Percentiles rank a stretch among this genome's conserved stretches.
These are phyloP conservation scores for Populus hybrid DNA, from an alignment of 441 rosid genomes.

Conservation along the genomic window DNA sequence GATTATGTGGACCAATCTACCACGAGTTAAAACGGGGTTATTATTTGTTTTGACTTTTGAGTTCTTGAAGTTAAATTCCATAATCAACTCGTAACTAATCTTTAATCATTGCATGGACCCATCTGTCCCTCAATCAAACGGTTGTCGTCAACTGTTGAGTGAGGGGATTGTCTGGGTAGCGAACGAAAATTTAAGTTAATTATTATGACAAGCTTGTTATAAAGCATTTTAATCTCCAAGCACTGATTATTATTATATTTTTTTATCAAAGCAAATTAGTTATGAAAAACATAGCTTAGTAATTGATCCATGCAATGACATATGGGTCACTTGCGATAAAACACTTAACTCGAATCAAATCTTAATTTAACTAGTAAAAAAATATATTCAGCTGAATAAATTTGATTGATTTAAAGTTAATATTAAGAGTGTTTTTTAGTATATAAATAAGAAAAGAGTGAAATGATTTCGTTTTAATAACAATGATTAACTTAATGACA, in stretches of 20 bases:
- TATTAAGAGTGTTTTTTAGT: no score
- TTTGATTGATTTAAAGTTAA: no score
- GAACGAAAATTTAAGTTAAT: neutral
- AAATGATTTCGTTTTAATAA: no score
- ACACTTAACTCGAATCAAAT: no score
- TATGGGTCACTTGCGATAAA: no score
- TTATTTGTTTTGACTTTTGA: conserved; percentile 29
- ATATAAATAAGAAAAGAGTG: no score
- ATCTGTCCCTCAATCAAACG: neutral
- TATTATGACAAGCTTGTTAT: neutral
- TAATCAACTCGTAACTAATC: conserved; percentile 1
- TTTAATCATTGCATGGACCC: conserved; percentile 12
- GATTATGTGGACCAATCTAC: conserved; percentile 33
- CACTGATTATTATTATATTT: neutral
- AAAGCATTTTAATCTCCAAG: neutral
- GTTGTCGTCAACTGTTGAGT: conserved; percentile 2
- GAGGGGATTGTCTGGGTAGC: neutral
- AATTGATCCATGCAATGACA: no score
- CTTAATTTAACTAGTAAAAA: no score
- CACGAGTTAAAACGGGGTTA: conserved; percentile 7
- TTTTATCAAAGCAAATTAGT: neutral
- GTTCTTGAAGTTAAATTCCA: conserved; percentile 18
- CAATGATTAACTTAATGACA: no score
- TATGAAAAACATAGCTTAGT: no score
- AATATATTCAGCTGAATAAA: no score